Percentiles rank a stretch among this genome's conserved stretches.
These are phyloP conservation scores for Pseudocercospora fuligena DNA, from an alignment of 2,329 filamentous ascomycete genomes.

Conservation along the genomic window DNA sequence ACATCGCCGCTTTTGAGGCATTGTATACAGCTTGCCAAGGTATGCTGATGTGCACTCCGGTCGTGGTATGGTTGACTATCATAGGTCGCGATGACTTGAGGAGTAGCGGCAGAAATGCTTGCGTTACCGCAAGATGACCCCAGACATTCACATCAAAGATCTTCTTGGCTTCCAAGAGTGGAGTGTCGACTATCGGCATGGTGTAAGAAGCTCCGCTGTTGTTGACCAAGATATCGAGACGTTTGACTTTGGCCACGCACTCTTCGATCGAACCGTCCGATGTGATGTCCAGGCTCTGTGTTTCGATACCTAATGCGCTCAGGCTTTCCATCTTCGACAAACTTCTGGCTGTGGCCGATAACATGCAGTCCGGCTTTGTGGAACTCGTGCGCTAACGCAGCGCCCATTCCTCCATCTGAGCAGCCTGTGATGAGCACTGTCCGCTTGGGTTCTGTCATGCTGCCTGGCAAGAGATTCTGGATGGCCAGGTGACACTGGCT, in stretches of 20 bases:
- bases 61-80: constrained; percentile 47
- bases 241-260: constrained; percentile 35
- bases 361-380: constrained; percentile 46
- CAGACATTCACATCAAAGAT: constrained; percentile 45
- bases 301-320: constrained; percentile 32
- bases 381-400: constrained; percentile 47
- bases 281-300: constrained; percentile 39
- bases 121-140: constrained; percentile 34
- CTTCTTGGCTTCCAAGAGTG: constrained; percentile 32
- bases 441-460: neutral
- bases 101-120: constrained; percentile 40
- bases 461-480: neutral
- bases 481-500: neutral
- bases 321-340: constrained; percentile 38
- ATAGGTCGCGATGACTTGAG: constrained; percentile 44
- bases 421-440: constrained; percentile 39
- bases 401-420: constrained; percentile 48
- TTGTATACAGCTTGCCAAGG: constrained; percentile 44
- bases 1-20: constrained; percentile 36
- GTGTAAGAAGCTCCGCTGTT: constrained; percentile 52
- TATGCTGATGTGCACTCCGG: constrained; percentile 34
- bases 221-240: constrained; percentile 53
- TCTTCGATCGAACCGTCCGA: constrained; percentile 38
- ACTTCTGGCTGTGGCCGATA: constrained; percentile 50
- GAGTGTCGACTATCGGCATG: constrained; percentile 29